Base-by-base conservation (phyloP, 495 filamentous ascomycete species). In the Beverwykella pulmonaria region DNA sequence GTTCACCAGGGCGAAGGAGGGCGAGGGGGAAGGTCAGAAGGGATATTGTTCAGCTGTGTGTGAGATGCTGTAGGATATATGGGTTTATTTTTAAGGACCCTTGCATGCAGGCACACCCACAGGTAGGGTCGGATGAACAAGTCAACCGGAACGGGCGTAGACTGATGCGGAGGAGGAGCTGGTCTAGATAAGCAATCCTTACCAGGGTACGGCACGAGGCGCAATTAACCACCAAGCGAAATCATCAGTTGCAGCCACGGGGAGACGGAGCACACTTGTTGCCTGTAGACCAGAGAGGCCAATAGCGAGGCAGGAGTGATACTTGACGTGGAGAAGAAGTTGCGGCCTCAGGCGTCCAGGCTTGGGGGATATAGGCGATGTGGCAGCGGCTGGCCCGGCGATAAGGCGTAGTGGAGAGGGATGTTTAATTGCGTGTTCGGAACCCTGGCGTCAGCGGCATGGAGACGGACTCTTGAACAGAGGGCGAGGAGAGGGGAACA, bases 11-110 rank as follows among this genome's bases (percentile, higher is more conserved):
- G 46, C 23, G 53, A 27, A 34, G 17, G 27, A 44, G 10, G 22
- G 17, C 15, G 57, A 41, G 25, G 17, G 22, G 27, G 4, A 10
- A 34, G 63, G 41, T 47, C 34, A 39, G n/a, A 63, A 53, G 44
- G n/a, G 47, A 49, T 25, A 57, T 6, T 19, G 36, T 50, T 30
- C 63, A 67, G 55, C 47, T 52, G 53, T 47, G 53, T 47, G 67
- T 29, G 29, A 59, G 29, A 46, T 48, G 47, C n/a, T 46, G 55
- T 58, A 60, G 55, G 53, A 65, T 65, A 69, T 69, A 69, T 60
- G 36, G 61, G 25, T 29, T 59, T 68, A 68, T 68, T 69, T 63
- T 53, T 61, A 65, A 22, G 36, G 66, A 60, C 67, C 67, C 67
- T 64, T 69, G 67, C 67, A 52, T 69, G 67, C 54, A 69, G 61